phyloP scores from a whole-genome alignment of 306 rosid genomes.

The Abrus precatorius region DNA sequence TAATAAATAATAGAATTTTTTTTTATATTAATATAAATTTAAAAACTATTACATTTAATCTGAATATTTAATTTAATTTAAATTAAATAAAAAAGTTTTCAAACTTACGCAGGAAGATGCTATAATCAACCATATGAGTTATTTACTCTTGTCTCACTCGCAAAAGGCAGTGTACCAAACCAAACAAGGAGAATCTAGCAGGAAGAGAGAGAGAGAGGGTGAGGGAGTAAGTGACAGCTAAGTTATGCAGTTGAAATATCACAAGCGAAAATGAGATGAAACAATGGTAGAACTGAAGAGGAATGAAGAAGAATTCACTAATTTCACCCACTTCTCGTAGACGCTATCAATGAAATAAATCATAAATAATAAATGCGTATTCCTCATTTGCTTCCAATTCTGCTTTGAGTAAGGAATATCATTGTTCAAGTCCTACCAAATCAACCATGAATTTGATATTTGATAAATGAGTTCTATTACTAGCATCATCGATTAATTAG shows the following conservation, averaged over 20 bases:
- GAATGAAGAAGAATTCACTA: constrained; percentile 13
- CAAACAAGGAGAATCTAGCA: not conserved
- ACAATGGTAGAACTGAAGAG: not conserved
- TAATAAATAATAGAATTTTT: too few relatives aligned
- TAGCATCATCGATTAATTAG: constrained; percentile 25
- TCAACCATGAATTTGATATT: constrained; percentile 3
- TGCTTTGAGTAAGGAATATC: not conserved
- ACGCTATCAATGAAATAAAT: too few relatives aligned
- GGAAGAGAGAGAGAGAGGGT: constrained; percentile 10
- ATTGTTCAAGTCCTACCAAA: not conserved
- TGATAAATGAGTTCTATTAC: constrained; percentile 32
- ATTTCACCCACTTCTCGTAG: constrained; percentile 28
- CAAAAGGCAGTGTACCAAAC: constrained; percentile 1
- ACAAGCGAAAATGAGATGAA: constrained; percentile 8
- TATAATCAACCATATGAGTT: too few relatives aligned
- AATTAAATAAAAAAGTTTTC: too few relatives aligned
- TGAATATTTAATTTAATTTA: too few relatives aligned
- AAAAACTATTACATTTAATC: too few relatives aligned
- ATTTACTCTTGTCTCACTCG: not conserved
- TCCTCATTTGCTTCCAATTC: constrained; percentile 27
- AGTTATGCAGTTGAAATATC: not conserved
- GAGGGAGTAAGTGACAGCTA: constrained; percentile 50
- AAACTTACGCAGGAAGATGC: too few relatives aligned
- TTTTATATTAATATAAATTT: too few relatives aligned
- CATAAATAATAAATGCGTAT: not conserved